phyloP scores from a whole-genome alignment of 2,329 filamentous ascomycete genomes.

The Aspergillus chevalieri region DNA sequence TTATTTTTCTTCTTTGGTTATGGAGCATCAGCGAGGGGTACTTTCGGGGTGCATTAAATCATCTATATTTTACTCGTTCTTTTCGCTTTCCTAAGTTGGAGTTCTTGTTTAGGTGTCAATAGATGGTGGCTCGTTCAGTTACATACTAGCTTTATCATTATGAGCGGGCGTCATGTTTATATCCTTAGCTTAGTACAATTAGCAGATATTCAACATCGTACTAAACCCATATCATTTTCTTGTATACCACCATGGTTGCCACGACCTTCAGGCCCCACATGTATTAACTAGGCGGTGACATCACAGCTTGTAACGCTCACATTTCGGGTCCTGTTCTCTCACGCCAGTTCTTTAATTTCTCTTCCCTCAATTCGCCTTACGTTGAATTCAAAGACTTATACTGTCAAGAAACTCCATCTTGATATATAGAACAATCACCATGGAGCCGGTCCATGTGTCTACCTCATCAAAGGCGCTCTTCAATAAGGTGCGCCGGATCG shows the following conservation, averaged over 20 bases:
- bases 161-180: constrained; percentile 11
- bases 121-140: neutral
- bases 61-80: constrained; percentile 6
- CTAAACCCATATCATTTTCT: neutral
- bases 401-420: neutral
- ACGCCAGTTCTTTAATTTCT: neutral
- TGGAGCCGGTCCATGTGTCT: constrained; percentile 48
- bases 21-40: constrained; percentile 24
- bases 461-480: constrained; percentile 68
- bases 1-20: constrained; percentile 8
- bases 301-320: constrained; percentile 16
- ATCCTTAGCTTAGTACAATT: neutral
- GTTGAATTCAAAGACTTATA: neutral
- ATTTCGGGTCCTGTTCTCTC: constrained; percentile 3
- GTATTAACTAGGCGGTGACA: constrained; percentile 25
- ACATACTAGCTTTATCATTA: neutral
- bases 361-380: neutral
- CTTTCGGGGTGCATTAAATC: constrained; percentile 14
- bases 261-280: constrained; percentile 19
- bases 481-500: constrained; percentile 74
- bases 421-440: constrained; percentile 7
- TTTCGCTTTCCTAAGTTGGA: constrained; percentile 8
- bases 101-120: constrained; percentile 10
- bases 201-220: neutral
- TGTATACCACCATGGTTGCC: neutral